Percentiles rank a stretch among this genome's conserved stretches.
Conservation (phyloP, 768 basidiomycete species). For the Paxillus involutus region DNA sequence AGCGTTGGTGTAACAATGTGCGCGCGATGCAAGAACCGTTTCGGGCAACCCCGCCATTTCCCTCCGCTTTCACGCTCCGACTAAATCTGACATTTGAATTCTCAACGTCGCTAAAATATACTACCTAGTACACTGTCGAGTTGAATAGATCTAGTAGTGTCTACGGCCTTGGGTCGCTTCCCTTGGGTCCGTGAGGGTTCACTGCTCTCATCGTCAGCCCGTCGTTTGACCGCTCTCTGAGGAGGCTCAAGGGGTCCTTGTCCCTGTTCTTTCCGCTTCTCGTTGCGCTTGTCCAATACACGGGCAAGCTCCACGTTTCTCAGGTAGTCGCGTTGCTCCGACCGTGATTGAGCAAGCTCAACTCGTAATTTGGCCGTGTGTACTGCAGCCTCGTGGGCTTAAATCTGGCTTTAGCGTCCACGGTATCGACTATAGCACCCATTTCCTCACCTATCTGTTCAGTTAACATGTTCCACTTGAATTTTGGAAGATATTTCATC, state of each 20-base stretch:
- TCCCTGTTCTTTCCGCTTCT: conserved; percentile 60
- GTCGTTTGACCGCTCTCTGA: conserved; percentile 20
- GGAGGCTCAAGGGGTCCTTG: conserved; percentile 41
- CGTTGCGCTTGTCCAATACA: conserved; percentile 78
- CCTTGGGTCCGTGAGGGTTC: conserved; percentile 13
- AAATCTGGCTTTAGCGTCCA: conserved; percentile 10
- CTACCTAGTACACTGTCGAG: conserved; percentile 48
- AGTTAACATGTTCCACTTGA: conserved; percentile 98
- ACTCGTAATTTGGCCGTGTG: conserved; percentile 88
- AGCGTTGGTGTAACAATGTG: conserved; percentile 44
- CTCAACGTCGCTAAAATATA: conserved; percentile 43
- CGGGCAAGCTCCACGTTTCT: conserved; percentile 92
- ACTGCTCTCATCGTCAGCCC: conserved; percentile 4
- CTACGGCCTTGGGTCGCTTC: conserved; percentile 3
- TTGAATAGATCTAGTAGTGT: conserved; percentile 12
- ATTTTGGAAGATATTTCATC: conserved; percentile 97
- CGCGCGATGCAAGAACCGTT: conserved; percentile 57
- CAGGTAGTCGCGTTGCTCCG: conserved; percentile 91
- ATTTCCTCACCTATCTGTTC: conserved; percentile 91
- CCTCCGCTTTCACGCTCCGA: conserved; percentile 21
- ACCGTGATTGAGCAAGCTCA: conserved; percentile 82
- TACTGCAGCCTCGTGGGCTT: conserved; percentile 91
- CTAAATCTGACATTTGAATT: conserved; percentile 17
- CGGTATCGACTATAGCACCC: background rate
- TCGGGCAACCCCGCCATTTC: conserved; percentile 15